Conservation (phyloP, 2,329 filamentous ascomycete species). For the Exophiala sideris region DNA sequence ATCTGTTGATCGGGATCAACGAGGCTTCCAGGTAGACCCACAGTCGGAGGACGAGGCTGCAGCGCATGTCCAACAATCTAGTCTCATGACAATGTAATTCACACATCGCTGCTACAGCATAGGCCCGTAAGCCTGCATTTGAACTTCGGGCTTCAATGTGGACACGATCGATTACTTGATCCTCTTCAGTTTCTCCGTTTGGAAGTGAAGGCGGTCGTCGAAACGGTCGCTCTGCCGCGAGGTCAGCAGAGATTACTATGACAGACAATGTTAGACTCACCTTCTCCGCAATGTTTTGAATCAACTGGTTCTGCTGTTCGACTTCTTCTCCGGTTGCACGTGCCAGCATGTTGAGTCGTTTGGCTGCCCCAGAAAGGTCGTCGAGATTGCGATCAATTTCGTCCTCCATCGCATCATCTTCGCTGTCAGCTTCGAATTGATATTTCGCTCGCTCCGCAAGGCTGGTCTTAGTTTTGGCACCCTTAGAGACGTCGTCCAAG, state of each 20-base stretch:
- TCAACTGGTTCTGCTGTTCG: conserved; percentile 71
- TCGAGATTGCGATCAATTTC: conserved; percentile 67
- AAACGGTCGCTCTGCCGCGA: conserved; percentile 28
- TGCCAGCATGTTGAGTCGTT: conserved; percentile 69
- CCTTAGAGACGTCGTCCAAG: conserved; percentile 53
- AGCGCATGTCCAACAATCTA: background rate
- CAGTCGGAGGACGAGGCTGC: background rate
- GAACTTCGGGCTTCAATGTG: conserved; percentile 1
- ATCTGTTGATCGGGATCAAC: conserved; percentile 19
- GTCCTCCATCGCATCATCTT: conserved; percentile 66
- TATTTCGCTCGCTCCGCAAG: conserved; percentile 68
- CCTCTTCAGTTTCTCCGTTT: conserved; percentile 28
- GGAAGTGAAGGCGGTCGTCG: conserved; percentile 28
- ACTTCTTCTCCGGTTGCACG: conserved; percentile 72
- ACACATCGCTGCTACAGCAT: background rate
- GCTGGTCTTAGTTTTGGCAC: conserved; percentile 49
- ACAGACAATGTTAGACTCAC: conserved; percentile 40
- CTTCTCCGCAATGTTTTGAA: conserved; percentile 76
- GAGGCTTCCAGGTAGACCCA: conserved; percentile 5
- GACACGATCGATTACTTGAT: conserved; percentile 8
- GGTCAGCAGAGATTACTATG: conserved; percentile 7
- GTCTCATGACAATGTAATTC: too few species aligned
- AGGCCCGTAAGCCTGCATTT: background rate
- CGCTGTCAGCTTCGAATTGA: conserved; percentile 72
- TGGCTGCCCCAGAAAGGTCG: conserved; percentile 59